Evolutionary conservation across 345 rosid genomes (phyloP), one percentile per base, ranked within the genome.

Genomic region (Lepidium sativum): DNA sequence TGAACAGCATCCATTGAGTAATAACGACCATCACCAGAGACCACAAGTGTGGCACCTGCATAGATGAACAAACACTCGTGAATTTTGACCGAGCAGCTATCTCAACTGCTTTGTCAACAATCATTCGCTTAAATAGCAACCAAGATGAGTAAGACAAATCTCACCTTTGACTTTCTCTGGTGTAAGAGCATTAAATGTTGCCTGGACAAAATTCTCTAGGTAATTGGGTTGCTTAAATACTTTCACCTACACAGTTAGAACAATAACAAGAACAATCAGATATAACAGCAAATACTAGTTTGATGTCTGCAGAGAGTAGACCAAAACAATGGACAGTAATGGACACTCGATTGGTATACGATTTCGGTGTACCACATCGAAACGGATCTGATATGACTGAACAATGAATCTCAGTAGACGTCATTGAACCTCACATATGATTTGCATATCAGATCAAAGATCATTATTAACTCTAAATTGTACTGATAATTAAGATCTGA

Each of bases 21-120:
- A 77, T 91, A 95, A 59, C 98, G 94, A 37, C 99, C 99, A 83
- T 95, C 99, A 66, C 99, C 99, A 78, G 98, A 91, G 74, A 95
- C 98, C 67, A 91, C 96, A 6, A 95, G 97, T 9, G 97, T 91
- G 67, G 94, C 94, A 74, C 99, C 98, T 95, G 72, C 65, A 66
- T 34, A 60, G 4, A 61, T 4, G 43, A 75, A 53, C 21, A 69
- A 37, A 45, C 32, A 58, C 55, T 57, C 61, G 35, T 20, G 31
- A 32, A n/a, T 39, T 55, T 18, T 3, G 11, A 55, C 39, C 1
- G 27, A 56, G 33, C 32, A 41, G 17, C 10, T 33, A 32, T 40
- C 12, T 39, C 31, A 38, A 35, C 11, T n/a, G 32, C 16, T 41
- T 23, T 13, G 11, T 41, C 16, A 17, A 60, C 29, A n/a, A n/a